phyloP scores from a whole-genome alignment of 2,329 filamentous ascomycete species.

The Teratosphaeria gauchensis region DNA sequence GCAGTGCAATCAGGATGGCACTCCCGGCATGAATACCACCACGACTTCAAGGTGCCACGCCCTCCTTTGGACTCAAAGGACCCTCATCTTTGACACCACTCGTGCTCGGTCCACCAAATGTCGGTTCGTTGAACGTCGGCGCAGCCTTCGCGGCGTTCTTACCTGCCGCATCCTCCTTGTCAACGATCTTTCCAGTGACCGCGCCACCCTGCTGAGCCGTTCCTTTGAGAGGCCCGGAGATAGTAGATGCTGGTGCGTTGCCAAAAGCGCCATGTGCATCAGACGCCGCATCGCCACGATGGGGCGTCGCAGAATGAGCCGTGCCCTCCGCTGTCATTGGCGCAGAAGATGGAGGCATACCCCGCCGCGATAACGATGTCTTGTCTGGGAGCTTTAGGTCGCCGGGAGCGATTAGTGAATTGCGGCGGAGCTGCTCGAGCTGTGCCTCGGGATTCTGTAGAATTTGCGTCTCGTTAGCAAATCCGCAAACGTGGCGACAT shows the following conservation, averaged over 20 bases:
- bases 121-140: conserved; percentile 1
- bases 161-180: background rate
- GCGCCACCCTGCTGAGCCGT: background rate
- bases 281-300: background rate
- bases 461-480: background rate
- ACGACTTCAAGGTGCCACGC: background rate
- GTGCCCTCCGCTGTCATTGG: conserved; percentile 11
- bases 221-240: background rate
- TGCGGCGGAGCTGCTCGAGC: conserved; percentile 39
- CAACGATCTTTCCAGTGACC: background rate
- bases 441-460: conserved; percentile 36
- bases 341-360: conserved; percentile 23
- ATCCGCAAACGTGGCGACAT: background rate
- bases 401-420: conserved; percentile 28
- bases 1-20: background rate
- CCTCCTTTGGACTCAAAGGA: background rate
- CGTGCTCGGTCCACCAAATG: background rate
- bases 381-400: conserved; percentile 21
- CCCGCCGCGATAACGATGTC: conserved; percentile 17
- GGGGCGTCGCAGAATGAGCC: background rate
- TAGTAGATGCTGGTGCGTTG: background rate
- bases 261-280: background rate
- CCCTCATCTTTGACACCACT: background rate
- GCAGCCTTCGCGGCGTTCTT: background rate
- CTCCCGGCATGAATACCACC: background rate